Base-by-base conservation (phyloP, 192 early-diverging fungal genomes). In the Coemansia javaensis region DNA sequence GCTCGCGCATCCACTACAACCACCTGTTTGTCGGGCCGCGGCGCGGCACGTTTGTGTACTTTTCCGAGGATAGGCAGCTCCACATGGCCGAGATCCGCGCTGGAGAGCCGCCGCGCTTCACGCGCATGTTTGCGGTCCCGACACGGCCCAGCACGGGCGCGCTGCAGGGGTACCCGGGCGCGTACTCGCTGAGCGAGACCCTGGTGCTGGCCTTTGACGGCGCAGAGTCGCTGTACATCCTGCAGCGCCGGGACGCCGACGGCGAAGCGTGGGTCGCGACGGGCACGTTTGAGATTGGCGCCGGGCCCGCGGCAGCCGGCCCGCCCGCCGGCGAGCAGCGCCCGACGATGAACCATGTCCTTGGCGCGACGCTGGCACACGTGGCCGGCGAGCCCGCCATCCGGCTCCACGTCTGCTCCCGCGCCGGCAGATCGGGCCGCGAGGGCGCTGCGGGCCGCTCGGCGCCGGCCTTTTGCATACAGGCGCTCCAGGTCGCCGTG, bases 1-100 rank as follows among this genome's bases (percentile, higher is more conserved):
- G 81, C 53, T 62, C 68, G 24, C 76, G 83, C 21, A 72, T 86
- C 5, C 78, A 81, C 18, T 84, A 74, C 48, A 85, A 82, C 55
- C 86, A 88, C 47, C 50, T 88, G 35, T 66, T 69, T 42, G 34
- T 56, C n/a, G 85, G 82, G 1, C 72, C 72, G n/a, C 41, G 32
- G 0, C 37, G 21, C 13, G 32, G 34, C 7, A 47, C 72, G 16
- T 36, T 75, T 36, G 34, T 68, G 0, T 75, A 64, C 23, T 42
- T 52, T 25, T 22, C 32, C 40, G 4, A 27, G 16, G 32, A 34
- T 7, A 27, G 40, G 5, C 28, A 18, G 6, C 44, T 59, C n/a
- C 39, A 58, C n/a, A 20, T 75, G 49, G 51, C 56, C 3, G n/a
- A 41, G 12, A n/a, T 47, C 9, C 32, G 28, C 41, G 16, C 28